Base-by-base conservation (phyloP, 371 early-diverging fungal genomes). In the Rhizopus arrhizus region DNA sequence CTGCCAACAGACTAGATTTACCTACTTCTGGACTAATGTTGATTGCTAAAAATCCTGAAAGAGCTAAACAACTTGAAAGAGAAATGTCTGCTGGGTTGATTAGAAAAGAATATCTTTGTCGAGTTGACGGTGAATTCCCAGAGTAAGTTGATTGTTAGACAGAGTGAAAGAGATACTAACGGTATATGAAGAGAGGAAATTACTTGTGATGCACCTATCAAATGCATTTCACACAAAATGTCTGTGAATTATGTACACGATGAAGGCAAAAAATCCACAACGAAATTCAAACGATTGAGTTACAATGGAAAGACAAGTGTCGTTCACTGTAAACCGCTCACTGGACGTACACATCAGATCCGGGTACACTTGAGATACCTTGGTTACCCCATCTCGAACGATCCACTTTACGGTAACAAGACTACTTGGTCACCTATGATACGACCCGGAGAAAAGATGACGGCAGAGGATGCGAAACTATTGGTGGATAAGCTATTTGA, bases 331-430 rank as follows among this genome's bases (percentile, higher is more conserved):
- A 75, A 85, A 47, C 99, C 99, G 0, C 69, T 92, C 35, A 99
- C 99, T 1, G 99, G 99, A 3, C 84, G 99, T 43, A 97, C 99
- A 2, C 99, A 99, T 70, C 99, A 99, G 75, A 99, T 99, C 64
- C 89, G 99, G 55, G 98, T 99, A n/a, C 99, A 99, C 74, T 73
- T 99, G 22, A 92, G 94, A 71, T 92, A 84, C 69, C 81, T 99
- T 3, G 99, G 99, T 0, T 87, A 87, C 66, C 98, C 99, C 0
- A 99, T 99, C 46, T 92, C 90, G 32, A 97, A 99, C 72, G 99
- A 99, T 72, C 94, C 95, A 5, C 67, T 96, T 2, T 98, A 97
- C 66, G 81, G 88, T 53, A 83, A 88, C 68, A 59, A 73, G 12
- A 82, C 83, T 2, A 76, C 87, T 0, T 95, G 93, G 92, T 89